These are phyloP conservation scores for Abortiporus biennis DNA, from an alignment of 1,284 basidiomycete species.

Conservation along the genomic window DNA sequence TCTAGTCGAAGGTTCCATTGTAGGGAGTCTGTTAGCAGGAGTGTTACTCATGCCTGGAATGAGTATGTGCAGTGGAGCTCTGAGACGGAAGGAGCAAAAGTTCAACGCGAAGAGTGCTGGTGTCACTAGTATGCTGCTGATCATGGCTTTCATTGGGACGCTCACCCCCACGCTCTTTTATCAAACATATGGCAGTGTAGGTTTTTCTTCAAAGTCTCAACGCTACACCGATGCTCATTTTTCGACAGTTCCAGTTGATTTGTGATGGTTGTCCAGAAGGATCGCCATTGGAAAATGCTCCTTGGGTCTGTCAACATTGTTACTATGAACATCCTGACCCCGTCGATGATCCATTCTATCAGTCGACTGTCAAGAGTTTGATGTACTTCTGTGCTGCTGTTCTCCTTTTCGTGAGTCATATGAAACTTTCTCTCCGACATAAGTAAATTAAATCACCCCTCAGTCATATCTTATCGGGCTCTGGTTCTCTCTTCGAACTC, in stretches of 20 bases:
- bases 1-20: conserved; percentile 95
- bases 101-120: conserved; percentile 99
- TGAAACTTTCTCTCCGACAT: not conserved
- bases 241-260: conserved; percentile 79
- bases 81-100: conserved; percentile 90
- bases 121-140: conserved; percentile 98
- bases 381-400: conserved; percentile 94
- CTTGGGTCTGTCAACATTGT: conserved; percentile 89
- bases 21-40: conserved; percentile 91
- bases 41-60: conserved; percentile 96
- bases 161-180: conserved; percentile 97
- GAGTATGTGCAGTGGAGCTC: conserved; percentile 94
- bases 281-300: conserved; percentile 31
- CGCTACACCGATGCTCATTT: conserved; percentile 1
- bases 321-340: conserved; percentile 96
- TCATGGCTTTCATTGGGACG: conserved; percentile 99
- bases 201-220: conserved; percentile 30
- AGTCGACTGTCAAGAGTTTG: conserved; percentile 86
- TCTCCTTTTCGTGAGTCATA: conserved; percentile 75
- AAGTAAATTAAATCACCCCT: conserved; percentile 6
- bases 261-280: conserved; percentile 83
- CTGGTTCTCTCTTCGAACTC: conserved; percentile 98
- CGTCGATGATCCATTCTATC: conserved; percentile 92
- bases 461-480: conserved; percentile 96
- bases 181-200: conserved; percentile 94